Base-by-base conservation (phyloP, 73 alveolate species). In the Tetrahymena malaccensis region DNA sequence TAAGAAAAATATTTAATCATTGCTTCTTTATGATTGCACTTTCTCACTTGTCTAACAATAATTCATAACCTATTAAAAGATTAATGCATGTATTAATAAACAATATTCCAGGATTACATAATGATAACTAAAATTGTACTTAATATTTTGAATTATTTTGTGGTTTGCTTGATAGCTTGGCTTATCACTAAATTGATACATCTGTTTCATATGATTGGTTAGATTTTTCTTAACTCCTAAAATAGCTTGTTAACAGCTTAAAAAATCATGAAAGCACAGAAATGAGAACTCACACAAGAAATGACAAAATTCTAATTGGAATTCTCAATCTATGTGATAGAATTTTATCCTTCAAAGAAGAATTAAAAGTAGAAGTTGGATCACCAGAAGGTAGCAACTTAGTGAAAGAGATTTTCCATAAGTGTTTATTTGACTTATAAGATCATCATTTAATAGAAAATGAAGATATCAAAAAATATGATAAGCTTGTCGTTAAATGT, bases 91-190 rank as follows among this genome's bases (percentile, higher is more conserved):
- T 85, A 27, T 93, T 95, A 93, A 95, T 95, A 3, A 44, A 57
- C 9, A 95, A 85, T 94, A 35, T 85, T 34, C 84, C 93, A 43
- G 37, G 84, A 55, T 13, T 85, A 16, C 83, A 85, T 10, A 43
- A 85, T 89, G 97, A 95, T 55, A 95, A 95, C 25, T 34, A 58
- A 19, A 95, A 95, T 43, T 95, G 95, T 31, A 43, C 97, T n/a
- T 94, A 96, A 55, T 96, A 56, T 89, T 96, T 94, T 94, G 98
- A 96, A 56, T 55, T 96, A 57, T 85, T 96, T 83, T 94, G 98
- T 93, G 33, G 93, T 94, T 55, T 96, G 22, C 55, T 96, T 25
- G 98, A 96, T 70, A 70, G 89, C 44, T 70, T 85, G 34, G 95
- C 97, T 0, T 95, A 55, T 35, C 95, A 95, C 15, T 43, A 43